Base-by-base conservation (phyloP, 2,329 filamentous ascomycete species). In the Nannizzia gypsea region DNA sequence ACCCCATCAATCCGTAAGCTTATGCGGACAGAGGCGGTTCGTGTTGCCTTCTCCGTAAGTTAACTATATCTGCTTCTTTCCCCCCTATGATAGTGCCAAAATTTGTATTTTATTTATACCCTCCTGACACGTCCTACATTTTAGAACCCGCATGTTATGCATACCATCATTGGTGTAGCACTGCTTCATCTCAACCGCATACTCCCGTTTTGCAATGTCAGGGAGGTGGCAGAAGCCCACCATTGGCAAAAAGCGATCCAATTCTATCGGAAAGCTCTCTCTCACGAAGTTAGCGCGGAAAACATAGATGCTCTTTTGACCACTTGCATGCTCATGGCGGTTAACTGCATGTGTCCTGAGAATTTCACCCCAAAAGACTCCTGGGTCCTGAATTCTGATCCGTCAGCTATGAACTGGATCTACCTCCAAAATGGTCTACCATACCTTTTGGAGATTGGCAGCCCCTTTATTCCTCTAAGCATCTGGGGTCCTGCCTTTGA, bases 101-200 rank as follows among this genome's bases (percentile, higher is more conserved):
- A n/a, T n/a, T n/a, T 13, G n/a, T 9, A 13, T 24, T 60, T 62
- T 9, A 24, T 36, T 31, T 36, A 11, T 36, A 13, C 2, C 60
- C 68, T 31, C 58, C 62, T 9, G 20, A 65, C 0, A 66, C 66
- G 1, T 66, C 66, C 31, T 13, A 20, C 15, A 3, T 1, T n/a
- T n/a, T 42, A 70, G 70, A 67, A 56, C 44, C 57, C 66, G 0
- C 65, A 71, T 56, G 44, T 72, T 3, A 70, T 72, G 68, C 69
- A 71, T 56, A 68, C 68, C 2, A 63, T 72, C 22, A 61, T 72
- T 6, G 69, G 62, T 9, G 66, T 67, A 3, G 67, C 67, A 6
- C 64, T 64, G 26, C 64, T 69, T 0, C 69, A 71, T 38, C 62
- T 71, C 1, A 67, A 66, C 42, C 66, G 68, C 3, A 48, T 65